phyloP scores from a whole-genome alignment of 768 basidiomycete species.

The Calocybe cyanea region DNA sequence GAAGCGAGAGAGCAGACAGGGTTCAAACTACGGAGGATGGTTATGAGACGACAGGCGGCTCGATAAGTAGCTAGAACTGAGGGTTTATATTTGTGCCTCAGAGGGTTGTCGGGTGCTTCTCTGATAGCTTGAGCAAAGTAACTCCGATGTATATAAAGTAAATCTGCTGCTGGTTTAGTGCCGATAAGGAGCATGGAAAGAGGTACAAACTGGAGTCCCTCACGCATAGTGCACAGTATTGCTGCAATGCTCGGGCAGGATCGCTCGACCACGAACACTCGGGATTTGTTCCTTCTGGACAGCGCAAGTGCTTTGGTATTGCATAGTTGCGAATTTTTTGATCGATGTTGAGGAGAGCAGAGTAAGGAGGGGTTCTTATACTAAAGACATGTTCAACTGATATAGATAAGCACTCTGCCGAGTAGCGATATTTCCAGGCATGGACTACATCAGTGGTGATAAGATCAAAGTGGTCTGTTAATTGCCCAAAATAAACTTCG shows the following conservation, averaged over 20 bases:
- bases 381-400: constrained; percentile 41
- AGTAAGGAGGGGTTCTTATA: constrained; percentile 34
- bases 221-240: constrained; percentile 36
- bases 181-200: neutral
- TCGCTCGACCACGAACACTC: constrained; percentile 37
- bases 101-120: constrained; percentile 36
- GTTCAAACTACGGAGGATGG: constrained; percentile 34
- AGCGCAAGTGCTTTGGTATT: constrained; percentile 39
- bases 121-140: constrained; percentile 46
- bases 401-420: constrained; percentile 39
- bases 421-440: constrained; percentile 43
- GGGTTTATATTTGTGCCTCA: constrained; percentile 39
- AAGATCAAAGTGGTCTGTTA: neutral
- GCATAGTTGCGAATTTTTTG: constrained; percentile 48
- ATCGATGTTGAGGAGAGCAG: constrained; percentile 45
- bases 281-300: constrained; percentile 29
- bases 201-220: constrained; percentile 42
- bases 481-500: constrained; percentile 21
- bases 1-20: constrained; percentile 30
- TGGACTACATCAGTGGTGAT: constrained; percentile 26
- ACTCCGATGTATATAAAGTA: constrained; percentile 44
- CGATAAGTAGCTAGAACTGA: constrained; percentile 43
- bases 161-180: constrained; percentile 21
- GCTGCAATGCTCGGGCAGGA: constrained; percentile 37
- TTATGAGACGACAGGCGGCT: constrained; percentile 40